Evolutionary conservation across 2,329 filamentous ascomycete genomes (phyloP), one percentile per base, ranked within the genome.

Genomic region (Fonsecaea pedrosoi): DNA sequence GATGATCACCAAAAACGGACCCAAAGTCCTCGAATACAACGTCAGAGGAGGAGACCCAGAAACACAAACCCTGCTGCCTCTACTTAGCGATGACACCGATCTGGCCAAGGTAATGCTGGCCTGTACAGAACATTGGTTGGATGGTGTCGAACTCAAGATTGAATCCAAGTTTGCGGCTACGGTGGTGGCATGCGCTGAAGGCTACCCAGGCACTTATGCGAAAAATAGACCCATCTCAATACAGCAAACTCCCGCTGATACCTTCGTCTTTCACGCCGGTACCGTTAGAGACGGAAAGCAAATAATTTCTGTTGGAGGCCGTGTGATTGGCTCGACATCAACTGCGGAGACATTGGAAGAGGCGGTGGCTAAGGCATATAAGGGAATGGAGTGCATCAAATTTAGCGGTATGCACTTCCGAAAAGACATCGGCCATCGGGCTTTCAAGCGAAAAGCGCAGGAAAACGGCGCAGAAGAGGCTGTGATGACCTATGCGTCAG

Each of bases 41-140:
- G 92, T 96, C 58, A 89, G 94, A 65, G 96, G 96, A 75, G 94
- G 94, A 56, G 93, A 97, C 76, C 94, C 94, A 1, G 94, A 97
- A 80, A 95, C 92, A 0, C 92, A 97, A 81, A 95, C 91, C 2
- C 84, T 97, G 21, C 83, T 97, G 7, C 72, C 72, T 9, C 83
- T 97, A 18, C 84, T 97, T 75, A 90, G 86, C 55, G 80, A 85
- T 63, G 89, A 95, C 68, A 92, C 90, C 25, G 94, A 97, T 79
- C 84, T 98, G 58, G 94, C 92, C 0, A 88, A 94, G 76, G 85
- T 97, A 67, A 94, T 97, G 90, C 83, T 94, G 54, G 92, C 93
- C 63, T 96, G 92, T 78, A 87, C 90, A 8, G 86, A 90, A 60
- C 89, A 90, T 45, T 90, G 87, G 75, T 85, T 98, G 18, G 86